Base-by-base conservation (phyloP, 2,329 filamentous ascomycete genomes). In the Phaeophleospora eucalypticola region DNA sequence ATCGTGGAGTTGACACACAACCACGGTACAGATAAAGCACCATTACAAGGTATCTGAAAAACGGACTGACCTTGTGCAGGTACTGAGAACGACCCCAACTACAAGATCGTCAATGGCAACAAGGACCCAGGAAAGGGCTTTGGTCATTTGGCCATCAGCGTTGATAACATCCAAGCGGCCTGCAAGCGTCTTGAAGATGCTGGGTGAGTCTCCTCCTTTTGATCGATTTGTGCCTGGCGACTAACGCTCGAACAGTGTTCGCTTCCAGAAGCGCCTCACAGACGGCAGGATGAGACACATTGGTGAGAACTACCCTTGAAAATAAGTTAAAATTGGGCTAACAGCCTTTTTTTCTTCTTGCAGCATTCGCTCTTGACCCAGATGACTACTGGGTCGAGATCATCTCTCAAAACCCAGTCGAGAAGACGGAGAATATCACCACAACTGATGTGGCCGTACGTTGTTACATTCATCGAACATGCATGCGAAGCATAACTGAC, bases 231-330 rank as follows among this genome's bases (percentile, higher is more conserved):
- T n/a, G n/a, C n/a, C n/a, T n/a, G n/a, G n/a, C n/a, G n/a, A n/a
- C n/a, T n/a, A n/a, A n/a, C n/a, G n/a, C n/a, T n/a, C n/a, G n/a
- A n/a, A n/a, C n/a, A n/a, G n/a, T n/a, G n/a, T n/a, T n/a, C n/a
- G 79, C 53, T 98, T 97, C 71, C 89, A 97, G 77, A 97, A 97
- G 81, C 94, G 88, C 71, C 75, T 97, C 47, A 82, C 82, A 0
- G 91, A 97, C 57, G 93, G 93, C 2, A 79, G 84, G 47, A 95
- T 94, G 87, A 79, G 78, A 62, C 71, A 87, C 62, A 95, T 97
- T 62, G 93, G 91, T 1, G 56, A 45, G 21, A 36, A 43, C 14
- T n/a, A 14, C 17, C 33, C 21, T n/a, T n/a, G n/a, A n/a, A n/a
- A n/a, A n/a, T n/a, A n/a, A n/a, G n/a, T n/a, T n/a, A n/a, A n/a